Base-by-base conservation (phyloP, 2,329 filamentous ascomycete species). In the Aspergillus sp. region DNA sequence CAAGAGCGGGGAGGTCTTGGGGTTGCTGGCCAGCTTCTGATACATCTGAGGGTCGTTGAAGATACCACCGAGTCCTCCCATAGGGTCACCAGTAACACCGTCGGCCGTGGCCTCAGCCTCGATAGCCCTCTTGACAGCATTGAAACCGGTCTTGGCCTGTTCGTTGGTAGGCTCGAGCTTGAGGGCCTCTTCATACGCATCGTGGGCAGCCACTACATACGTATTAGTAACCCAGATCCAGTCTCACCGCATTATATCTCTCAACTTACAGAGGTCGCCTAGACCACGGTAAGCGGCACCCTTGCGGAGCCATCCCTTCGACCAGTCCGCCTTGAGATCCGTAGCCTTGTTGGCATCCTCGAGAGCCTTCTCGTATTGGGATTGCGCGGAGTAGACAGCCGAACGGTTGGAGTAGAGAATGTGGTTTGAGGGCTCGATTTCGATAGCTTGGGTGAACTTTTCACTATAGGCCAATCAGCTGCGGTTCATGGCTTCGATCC, bases 361-460 rank as follows among this genome's bases (percentile, higher is more conserved):
- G 25, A 98, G 82, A 19, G 95, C 95, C 68, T 89, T 85, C 65
- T 90, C 82, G 83, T 90, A 99, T 61, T 98, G 87, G 77, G 88
- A 91, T 78, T 96, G 90, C 56, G 95, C 97, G 48, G 94, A 91
- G 73, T 96, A 88, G 51, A 86, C 85, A 61, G 86, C 95, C 30
- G 95, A 98, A 69, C 95, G 89, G 81, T 99, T 99, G 73, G 93
- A 98, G 85, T 94, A 99, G 60, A 99, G 90, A 68, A 99, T 94
- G 79, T 99, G 95, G 79, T 99, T 99, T 63, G 83, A 81, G 53
- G 93, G 89, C 65, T 97, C 91, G 72, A 96, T 80, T 59, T 87
- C 90, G 73, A 99, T 97, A 55, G 95, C 95, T 79, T 96, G 86
- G 60, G 92, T 90, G 80, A 99, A 99, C 75, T 97, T 95, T 69